These are phyloP conservation scores for Uronychia binucleata DNA, from an alignment of 73 alveolate species.

Conservation along the genomic window DNA sequence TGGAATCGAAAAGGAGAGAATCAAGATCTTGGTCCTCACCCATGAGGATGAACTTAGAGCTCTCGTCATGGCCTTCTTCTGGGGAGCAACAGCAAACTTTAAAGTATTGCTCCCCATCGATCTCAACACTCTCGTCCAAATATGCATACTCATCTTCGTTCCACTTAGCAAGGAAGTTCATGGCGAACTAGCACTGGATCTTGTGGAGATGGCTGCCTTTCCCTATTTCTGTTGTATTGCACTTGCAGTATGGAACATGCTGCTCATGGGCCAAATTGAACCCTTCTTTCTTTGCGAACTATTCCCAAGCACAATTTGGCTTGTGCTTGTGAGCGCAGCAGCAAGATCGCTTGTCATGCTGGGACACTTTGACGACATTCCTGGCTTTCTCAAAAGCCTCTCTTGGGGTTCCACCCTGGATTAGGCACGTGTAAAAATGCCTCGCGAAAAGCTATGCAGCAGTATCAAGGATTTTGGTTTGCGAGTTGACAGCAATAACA, in stretches of 20 bases:
- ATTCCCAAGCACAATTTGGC: constrained; percentile 45
- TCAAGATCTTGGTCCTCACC: constrained; percentile 33
- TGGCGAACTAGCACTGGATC: constrained; percentile 32
- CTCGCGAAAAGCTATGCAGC: constrained; percentile 66
- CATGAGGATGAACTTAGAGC: constrained; percentile 53
- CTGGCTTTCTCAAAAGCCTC: constrained; percentile 57
- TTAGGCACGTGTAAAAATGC: constrained; percentile 41
- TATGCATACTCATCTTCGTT: constrained; percentile 4
- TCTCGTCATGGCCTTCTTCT: constrained; percentile 75
- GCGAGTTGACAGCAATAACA: constrained; percentile 65
- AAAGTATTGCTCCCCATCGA: neutral
- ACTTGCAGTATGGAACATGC: constrained; percentile 46
- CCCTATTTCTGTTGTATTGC: neutral
- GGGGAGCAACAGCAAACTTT: constrained; percentile 76
- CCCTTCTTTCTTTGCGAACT: constrained; percentile 38
- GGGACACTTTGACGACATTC: constrained; percentile 35
- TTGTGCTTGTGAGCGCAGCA: constrained; percentile 77
- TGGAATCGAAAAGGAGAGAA: constrained; percentile 6
- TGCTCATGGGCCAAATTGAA: constrained; percentile 44
- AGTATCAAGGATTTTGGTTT: constrained; percentile 57
- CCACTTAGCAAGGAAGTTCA: constrained; percentile 6
- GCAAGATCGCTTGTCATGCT: constrained; percentile 47
- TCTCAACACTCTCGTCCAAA: constrained; percentile 17
- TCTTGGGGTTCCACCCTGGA: constrained; percentile 37
- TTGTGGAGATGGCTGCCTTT: constrained; percentile 24